Conservation (phyloP, 176 grass and related monocot species). For the Oryza longistaminata region DNA sequence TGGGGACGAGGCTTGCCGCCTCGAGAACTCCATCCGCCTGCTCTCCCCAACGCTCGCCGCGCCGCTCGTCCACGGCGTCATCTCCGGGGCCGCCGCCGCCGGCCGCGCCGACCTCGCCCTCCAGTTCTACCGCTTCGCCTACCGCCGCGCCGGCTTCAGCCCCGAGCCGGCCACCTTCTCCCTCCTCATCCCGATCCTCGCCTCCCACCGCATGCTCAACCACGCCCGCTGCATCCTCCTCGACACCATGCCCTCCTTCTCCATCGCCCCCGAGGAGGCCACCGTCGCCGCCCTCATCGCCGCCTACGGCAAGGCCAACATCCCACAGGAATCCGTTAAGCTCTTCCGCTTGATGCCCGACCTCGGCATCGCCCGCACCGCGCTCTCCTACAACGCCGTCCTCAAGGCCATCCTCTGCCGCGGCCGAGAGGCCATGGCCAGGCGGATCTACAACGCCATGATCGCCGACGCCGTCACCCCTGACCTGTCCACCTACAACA, state of each 20-base stretch:
- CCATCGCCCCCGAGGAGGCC: slow-evolving; percentile 58
- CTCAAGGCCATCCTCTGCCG: slow-evolving; percentile 86
- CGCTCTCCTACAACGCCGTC: slow-evolving; percentile 74
- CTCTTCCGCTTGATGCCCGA: slow-evolving; percentile 89
- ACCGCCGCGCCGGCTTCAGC: slow-evolving; percentile 74
- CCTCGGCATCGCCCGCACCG: slow-evolving; percentile 67
- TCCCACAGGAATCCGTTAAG: slow-evolving; percentile 95
- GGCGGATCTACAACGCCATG: slow-evolving; percentile 84
- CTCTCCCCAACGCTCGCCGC: slow-evolving; percentile 54
- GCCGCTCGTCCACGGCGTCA: slow-evolving; percentile 63
- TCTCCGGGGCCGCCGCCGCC: slow-evolving; percentile 38
- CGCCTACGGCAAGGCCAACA: slow-evolving; percentile 61
- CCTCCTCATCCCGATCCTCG: slow-evolving; percentile 60
- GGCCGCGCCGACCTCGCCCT: slow-evolving; percentile 60
- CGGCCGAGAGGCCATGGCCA: slow-evolving; percentile 77
- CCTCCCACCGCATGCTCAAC: slow-evolving; percentile 81
- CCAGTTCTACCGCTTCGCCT: slow-evolving; percentile 92
- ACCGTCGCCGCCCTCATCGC: slow-evolving; percentile 68
- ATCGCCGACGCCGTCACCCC: slow-evolving; percentile 50
- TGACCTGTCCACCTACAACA: slow-evolving; percentile 73
- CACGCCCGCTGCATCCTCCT: slow-evolving; percentile 92
- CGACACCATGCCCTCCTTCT: slow-evolving; percentile 80
- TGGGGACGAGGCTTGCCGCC: too few relatives aligned
- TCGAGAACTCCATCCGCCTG: slow-evolving; percentile 85
- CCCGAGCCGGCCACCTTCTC: slow-evolving; percentile 60